These are phyloP conservation scores for Aspergillus pseudoglaucus DNA, from an alignment of 2,329 filamentous ascomycete species.

Conservation along the genomic window DNA sequence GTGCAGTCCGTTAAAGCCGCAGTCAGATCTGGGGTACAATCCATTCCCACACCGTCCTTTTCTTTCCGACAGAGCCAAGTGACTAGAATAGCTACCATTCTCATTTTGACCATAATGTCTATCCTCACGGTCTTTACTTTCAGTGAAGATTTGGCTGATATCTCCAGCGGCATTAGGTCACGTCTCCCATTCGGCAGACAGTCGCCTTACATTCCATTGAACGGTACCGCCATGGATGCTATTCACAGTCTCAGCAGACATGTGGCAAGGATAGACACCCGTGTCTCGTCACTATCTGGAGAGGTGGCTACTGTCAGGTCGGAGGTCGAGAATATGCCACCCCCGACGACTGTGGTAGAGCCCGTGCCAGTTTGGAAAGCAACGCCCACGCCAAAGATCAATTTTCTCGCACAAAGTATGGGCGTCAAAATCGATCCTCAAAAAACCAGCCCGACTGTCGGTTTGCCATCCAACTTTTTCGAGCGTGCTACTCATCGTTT, in stretches of 20 bases:
- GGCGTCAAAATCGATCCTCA: slow-evolving; percentile 59
- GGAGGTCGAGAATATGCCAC: slow-evolving; percentile 16
- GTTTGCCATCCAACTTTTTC: slow-evolving; percentile 17
- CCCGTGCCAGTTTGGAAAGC: slow-evolving; percentile 10
- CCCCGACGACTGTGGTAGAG: slow-evolving; percentile 14
- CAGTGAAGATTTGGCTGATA: slow-evolving; percentile 7
- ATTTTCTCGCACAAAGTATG: slow-evolving; percentile 63
- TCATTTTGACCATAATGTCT: slow-evolving; percentile 8
- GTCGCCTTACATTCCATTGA: slow-evolving; percentile 12
- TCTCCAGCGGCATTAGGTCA: slow-evolving; percentile 13
- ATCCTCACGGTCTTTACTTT: slow-evolving; percentile 9
- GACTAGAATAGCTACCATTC: slow-evolving; percentile 4
- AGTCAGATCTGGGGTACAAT: background rate
- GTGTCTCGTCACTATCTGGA: slow-evolving; percentile 26
- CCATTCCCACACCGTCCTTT: background rate
- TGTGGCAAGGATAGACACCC: slow-evolving; percentile 20
- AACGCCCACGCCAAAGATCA: slow-evolving; percentile 46
- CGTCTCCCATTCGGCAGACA: slow-evolving; percentile 4
- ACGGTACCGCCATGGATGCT: slow-evolving; percentile 17
- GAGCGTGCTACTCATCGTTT: slow-evolving; percentile 12
- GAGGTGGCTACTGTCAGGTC: slow-evolving; percentile 21
- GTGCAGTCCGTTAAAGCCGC: slow-evolving; percentile 1
- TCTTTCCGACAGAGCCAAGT: background rate
- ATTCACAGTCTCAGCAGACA: slow-evolving; percentile 21
- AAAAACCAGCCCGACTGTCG: slow-evolving; percentile 54